Percentiles rank a stretch among this genome's conserved stretches.
Conservation (phyloP, 2,329 filamentous ascomycete species). For the Ophiosphaerella narmari region DNA sequence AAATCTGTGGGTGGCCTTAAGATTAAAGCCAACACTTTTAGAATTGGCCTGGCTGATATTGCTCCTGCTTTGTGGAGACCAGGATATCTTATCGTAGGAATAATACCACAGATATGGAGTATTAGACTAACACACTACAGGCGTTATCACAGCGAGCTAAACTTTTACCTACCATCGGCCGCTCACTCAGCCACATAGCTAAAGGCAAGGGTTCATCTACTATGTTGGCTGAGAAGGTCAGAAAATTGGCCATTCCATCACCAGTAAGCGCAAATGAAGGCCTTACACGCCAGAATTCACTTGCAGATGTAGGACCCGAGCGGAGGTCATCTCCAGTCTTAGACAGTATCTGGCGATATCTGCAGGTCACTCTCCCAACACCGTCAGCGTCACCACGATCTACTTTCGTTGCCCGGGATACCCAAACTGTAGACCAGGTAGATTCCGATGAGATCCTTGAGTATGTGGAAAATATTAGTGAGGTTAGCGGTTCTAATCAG, state of each 20-base stretch:
- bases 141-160: constrained; percentile 39
- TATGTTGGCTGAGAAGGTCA: constrained; percentile 21
- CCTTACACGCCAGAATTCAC: not conserved
- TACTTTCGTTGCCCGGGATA: constrained; percentile 3
- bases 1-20: constrained; percentile 29
- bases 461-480: not conserved
- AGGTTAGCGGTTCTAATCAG: not conserved
- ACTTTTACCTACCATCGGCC: constrained; percentile 46
- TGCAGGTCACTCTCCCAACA: constrained; percentile 4
- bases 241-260: constrained; percentile 1
- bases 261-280: not conserved
- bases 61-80: constrained; percentile 49
- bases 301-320: not conserved
- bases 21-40: constrained; percentile 38
- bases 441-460: constrained; percentile 16
- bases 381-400: constrained; percentile 1
- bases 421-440: not conserved
- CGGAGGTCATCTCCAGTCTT: not conserved
- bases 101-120: not conserved
- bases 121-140: constrained; percentile 21
- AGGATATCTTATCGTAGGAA: constrained; percentile 39
- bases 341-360: constrained; percentile 10
- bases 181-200: constrained; percentile 33
- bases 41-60: constrained; percentile 42
- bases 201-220: constrained; percentile 11